Evolutionary conservation across 2,329 filamentous ascomycete species (phyloP).

Genomic region (Biscogniauxia sp.): DNA sequence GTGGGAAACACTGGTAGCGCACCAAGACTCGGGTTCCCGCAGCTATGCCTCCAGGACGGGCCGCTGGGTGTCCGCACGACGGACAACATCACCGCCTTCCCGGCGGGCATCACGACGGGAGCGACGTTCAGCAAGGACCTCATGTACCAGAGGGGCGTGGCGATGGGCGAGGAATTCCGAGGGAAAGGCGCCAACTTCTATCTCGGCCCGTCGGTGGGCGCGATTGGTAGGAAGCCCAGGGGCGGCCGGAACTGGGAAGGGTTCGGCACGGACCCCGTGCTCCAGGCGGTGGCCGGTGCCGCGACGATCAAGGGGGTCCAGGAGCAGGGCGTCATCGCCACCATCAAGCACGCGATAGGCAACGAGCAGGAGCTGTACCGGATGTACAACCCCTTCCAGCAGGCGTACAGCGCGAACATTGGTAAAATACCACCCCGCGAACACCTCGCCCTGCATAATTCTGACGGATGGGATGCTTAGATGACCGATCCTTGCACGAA

Average conservation of each 20-base stretch:
- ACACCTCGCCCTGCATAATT: background rate
- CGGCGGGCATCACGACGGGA: slow-evolving; percentile 73
- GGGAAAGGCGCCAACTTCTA: slow-evolving; percentile 72
- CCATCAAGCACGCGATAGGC: slow-evolving; percentile 57
- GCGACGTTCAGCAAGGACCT: slow-evolving; percentile 73
- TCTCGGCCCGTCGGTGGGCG: slow-evolving; percentile 68
- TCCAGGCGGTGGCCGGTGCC: slow-evolving; percentile 53
- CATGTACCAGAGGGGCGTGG: slow-evolving; percentile 66
- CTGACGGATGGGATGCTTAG: slow-evolving; percentile 14
- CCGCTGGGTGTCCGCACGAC: slow-evolving; percentile 70
- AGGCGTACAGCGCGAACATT: slow-evolving; percentile 62
- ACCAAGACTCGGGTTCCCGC: slow-evolving; percentile 66
- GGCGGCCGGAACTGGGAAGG: slow-evolving; percentile 76
- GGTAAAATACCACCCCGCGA: slow-evolving; percentile 41
- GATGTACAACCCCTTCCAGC: slow-evolving; percentile 53
- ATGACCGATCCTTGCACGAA: slow-evolving; percentile 55
- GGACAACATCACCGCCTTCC: slow-evolving; percentile 74
- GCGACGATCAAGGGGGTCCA: slow-evolving; percentile 57
- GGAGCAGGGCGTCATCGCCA: slow-evolving; percentile 53
- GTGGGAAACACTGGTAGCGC: slow-evolving; percentile 76
- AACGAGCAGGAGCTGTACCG: slow-evolving; percentile 52
- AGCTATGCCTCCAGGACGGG: slow-evolving; percentile 69
- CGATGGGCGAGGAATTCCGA: slow-evolving; percentile 67
- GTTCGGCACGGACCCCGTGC: slow-evolving; percentile 67
- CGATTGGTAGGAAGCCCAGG: slow-evolving; percentile 68